phyloP scores from a whole-genome alignment of 768 basidiomycete species.

The Suillus subluteus region DNA sequence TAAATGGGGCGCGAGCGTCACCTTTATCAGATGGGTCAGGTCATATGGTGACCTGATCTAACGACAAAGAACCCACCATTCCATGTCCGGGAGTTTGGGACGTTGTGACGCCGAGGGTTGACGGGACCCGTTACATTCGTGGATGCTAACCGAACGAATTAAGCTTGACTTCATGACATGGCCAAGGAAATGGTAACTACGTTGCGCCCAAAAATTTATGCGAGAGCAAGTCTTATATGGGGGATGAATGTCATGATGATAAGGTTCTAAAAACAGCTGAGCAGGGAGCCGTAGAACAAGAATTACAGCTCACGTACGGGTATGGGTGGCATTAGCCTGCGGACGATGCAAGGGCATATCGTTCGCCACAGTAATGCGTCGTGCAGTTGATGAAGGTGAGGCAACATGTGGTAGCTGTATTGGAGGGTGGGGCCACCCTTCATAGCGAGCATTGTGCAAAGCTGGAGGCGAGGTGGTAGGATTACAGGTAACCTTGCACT shows the following conservation, averaged over 20 bases:
- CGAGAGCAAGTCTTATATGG: too few relatives aligned
- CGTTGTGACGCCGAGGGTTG: background rate
- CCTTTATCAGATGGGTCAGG: background rate
- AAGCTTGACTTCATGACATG: background rate
- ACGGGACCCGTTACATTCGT: background rate
- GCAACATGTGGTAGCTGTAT: background rate
- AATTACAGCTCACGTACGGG: background rate
- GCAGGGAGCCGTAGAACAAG: background rate
- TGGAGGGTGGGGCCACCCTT: slow-evolving; percentile 6
- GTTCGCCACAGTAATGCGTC: background rate
- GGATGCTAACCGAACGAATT: background rate
- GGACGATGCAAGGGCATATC: background rate
- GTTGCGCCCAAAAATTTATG: background rate
- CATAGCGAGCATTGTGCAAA: slow-evolving; percentile 3
- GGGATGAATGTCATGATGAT: background rate
- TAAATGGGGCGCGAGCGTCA: background rate
- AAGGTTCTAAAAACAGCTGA: background rate
- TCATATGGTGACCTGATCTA: background rate
- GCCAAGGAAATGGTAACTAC: background rate
- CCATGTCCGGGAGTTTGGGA: background rate
- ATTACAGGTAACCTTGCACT: background rate
- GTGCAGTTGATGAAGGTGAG: background rate
- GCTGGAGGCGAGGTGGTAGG: background rate
- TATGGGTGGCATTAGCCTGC: background rate
- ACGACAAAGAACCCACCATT: background rate